phyloP scores from a whole-genome alignment of 257 asterid species.

The Lycium ferocissimum region DNA sequence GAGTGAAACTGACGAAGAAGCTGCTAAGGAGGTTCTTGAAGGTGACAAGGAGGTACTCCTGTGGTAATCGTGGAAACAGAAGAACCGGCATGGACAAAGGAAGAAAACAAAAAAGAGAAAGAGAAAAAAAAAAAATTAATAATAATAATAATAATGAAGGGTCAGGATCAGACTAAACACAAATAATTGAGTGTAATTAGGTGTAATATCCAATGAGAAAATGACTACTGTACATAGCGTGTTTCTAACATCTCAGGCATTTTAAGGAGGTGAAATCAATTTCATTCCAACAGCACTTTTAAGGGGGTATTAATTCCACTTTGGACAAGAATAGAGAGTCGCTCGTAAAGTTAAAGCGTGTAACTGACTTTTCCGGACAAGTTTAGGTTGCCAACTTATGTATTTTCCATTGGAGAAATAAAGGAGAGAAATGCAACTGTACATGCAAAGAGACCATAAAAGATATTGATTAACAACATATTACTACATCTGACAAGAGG shows the following conservation, averaged over 20 bases:
- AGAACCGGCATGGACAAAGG: neutral
- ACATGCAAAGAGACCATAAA: slow-evolving; percentile 11
- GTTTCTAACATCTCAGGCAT: neutral
- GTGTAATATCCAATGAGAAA: slow-evolving; percentile 15
- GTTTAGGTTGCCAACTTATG: neutral
- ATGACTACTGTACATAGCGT: neutral
- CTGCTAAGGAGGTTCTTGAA: neutral
- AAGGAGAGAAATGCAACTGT: neutral
- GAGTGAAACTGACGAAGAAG: neutral
- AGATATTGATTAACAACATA: neutral
- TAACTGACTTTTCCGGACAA: neutral
- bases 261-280: neutral
- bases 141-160: neutral
- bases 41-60: neutral
- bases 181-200: neutral
- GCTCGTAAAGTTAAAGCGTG: neutral
- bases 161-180: neutral
- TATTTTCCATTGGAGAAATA: neutral
- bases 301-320: neutral
- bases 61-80: neutral
- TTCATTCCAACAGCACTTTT: neutral
- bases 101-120: neutral
- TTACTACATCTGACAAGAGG: slow-evolving; percentile 17
- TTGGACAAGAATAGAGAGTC: neutral
- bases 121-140: neutral